Evolutionary conservation across 23 red algal genomes (phyloP), one percentile per base, ranked within the genome.

Genomic region (Gracilaria vermiculophylla): DNA sequence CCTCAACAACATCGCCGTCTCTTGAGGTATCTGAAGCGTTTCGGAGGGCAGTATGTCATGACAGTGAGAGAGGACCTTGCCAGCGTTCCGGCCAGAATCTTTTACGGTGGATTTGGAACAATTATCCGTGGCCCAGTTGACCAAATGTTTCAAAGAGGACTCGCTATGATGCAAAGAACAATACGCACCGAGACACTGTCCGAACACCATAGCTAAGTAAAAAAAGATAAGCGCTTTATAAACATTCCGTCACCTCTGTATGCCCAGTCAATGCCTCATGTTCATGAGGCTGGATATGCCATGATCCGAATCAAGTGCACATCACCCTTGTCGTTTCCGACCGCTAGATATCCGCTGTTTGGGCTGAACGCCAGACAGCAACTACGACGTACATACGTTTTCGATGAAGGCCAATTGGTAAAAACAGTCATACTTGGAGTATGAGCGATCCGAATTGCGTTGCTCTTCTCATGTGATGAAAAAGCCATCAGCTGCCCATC

Each of bases 361-460:
- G 88, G 88, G 56, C 87, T 92, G 53, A 88, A 87, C 29, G 77
- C 79, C 39, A 91, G 11, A 11, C 60, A 36, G 27, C 65, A 88
- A 35, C 79, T 87, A 15, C 83, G 65, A 27, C 83, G 20, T 15
- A 96, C 53, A 42, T 71, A 41, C 16, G 82, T 54, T 74, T 80
- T 78, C 19, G 40, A 15, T 33, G 94, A 81, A 48, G 94, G 94
- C 94, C 94, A 96, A 82, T 96, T 92, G 24, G 70, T 53, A 76
- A 82, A 96, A 6, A 91, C 88, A 35, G 58, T 69, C 75, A 85
- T 78, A 40, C 45, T 80, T 31, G 75, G 70, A 1, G 62, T 80
- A 47, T 96, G 94, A 36, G 66, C 67, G 20, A 96, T 69, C 15
- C 88, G 87, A 58, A 88, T 39, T 13, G 94, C 94, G 58, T 89